Percentiles rank a stretch among this genome's conserved stretches.
Conservation (phyloP, 2,329 filamentous ascomycete genomes). For the Aschersonia sp. region DNA sequence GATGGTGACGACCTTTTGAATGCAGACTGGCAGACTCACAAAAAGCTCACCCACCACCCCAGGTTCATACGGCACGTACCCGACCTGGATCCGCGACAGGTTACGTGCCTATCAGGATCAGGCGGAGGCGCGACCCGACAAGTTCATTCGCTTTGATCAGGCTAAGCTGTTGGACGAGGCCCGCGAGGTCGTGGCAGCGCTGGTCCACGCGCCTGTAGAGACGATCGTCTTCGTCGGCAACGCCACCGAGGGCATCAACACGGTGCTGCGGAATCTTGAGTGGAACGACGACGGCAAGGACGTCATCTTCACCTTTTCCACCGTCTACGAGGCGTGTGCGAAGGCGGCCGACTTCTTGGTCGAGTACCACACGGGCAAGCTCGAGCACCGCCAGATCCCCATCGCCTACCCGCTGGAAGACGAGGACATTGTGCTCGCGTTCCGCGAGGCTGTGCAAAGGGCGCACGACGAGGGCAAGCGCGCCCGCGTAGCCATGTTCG, state of each 20-base stretch:
- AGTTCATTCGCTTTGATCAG: conserved; percentile 59
- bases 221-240: conserved; percentile 69
- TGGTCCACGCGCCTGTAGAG: conserved; percentile 51
- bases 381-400: conserved; percentile 37
- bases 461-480: conserved; percentile 42
- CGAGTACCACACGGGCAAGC: conserved; percentile 42
- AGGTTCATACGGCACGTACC: conserved; percentile 73
- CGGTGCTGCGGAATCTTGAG: conserved; percentile 58
- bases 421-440: conserved; percentile 45
- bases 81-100: conserved; percentile 42
- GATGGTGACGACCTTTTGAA: not conserved
- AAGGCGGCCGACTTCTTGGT: conserved; percentile 56
- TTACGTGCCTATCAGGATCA: conserved; percentile 52
- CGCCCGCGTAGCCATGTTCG: conserved; percentile 54
- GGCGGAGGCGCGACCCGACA: conserved; percentile 56
- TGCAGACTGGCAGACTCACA: not conserved
- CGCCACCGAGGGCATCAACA: conserved; percentile 66
- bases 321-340: conserved; percentile 65
- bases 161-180: conserved; percentile 48
- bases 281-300: conserved; percentile 60
- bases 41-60: not conserved
- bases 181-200: conserved; percentile 49
- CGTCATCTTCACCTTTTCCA: conserved; percentile 64
- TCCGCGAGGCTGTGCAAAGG: conserved; percentile 41
- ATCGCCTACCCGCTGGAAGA: conserved; percentile 59